A percentile compares a stretch with the other conserved stretches of the same genome.
Evolutionary conservation across 1,284 basidiomycete species (phyloP).

Genomic region (Pyrrhoderma lamaoense): DNA sequence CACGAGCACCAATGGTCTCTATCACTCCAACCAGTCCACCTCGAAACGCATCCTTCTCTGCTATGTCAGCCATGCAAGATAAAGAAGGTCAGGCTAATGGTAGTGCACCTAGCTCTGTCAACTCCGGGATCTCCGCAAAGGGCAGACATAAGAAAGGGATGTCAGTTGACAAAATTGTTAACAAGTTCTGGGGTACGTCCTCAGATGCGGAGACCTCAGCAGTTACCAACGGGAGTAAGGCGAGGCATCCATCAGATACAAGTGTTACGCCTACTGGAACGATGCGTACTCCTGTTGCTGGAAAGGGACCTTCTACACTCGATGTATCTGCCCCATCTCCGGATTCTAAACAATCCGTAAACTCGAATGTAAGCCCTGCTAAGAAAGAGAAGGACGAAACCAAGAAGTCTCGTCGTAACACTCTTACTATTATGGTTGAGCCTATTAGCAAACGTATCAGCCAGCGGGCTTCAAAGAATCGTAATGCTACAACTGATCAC

Average conservation of each 20-base stretch:
- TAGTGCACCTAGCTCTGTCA: constrained; percentile 22
- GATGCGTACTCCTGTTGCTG: constrained; percentile 15
- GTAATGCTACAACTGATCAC: constrained; percentile 25
- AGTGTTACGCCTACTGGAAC: constrained; percentile 21
- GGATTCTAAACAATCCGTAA: constrained; percentile 10
- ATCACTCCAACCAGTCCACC: constrained; percentile 17
- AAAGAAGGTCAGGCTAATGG: background rate
- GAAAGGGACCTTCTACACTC: constrained; percentile 31
- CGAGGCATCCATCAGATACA: constrained; percentile 22
- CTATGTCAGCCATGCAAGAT: background rate
- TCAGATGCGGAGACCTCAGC: constrained; percentile 8
- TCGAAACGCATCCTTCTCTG: constrained; percentile 12
- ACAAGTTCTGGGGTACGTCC: constrained; percentile 46
- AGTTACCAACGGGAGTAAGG: constrained; percentile 12
- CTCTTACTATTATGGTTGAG: constrained; percentile 77
- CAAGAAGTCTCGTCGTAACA: constrained; percentile 67
- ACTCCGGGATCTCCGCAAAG: constrained; percentile 31
- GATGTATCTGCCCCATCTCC: constrained; percentile 24
- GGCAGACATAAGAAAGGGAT: constrained; percentile 51
- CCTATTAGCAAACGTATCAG: constrained; percentile 58
- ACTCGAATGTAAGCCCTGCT: constrained; percentile 1
- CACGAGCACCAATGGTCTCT: constrained; percentile 6
- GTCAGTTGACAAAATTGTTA: constrained; percentile 70
- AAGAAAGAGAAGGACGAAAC: constrained; percentile 24
- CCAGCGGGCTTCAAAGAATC: constrained; percentile 37